Conservation (phyloP, 495 filamentous ascomycete genomes). For the Penicillium arizonense region DNA sequence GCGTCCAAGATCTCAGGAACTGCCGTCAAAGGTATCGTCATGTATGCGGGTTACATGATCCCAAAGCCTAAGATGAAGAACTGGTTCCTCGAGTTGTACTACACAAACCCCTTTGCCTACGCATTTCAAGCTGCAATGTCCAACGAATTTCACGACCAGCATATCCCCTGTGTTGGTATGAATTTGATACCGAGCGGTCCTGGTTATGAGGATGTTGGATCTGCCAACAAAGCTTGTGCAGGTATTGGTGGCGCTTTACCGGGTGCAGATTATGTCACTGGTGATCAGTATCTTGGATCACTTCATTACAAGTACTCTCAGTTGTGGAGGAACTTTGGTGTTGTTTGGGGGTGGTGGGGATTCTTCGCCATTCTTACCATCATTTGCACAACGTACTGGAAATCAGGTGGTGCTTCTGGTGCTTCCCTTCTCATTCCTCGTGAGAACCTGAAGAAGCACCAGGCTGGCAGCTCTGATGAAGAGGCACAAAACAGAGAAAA, state of each 20-base stretch:
- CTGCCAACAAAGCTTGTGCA: conserved; percentile 47
- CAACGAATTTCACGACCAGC: conserved; percentile 60
- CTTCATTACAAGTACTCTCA: conserved; percentile 45
- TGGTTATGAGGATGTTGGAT: conserved; percentile 24
- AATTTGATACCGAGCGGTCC: conserved; percentile 43
- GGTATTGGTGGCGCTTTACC: conserved; percentile 45
- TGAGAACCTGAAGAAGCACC: conserved; percentile 30
- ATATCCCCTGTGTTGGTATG: conserved; percentile 45
- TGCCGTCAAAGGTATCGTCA: conserved; percentile 39
- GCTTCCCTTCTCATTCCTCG: conserved; percentile 36
- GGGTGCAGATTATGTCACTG: conserved; percentile 40
- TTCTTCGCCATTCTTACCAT: conserved; percentile 36
- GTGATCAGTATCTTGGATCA: conserved; percentile 47
- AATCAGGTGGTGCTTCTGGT: conserved; percentile 23
- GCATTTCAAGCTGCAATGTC: conserved; percentile 64
- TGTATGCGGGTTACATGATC: conserved; percentile 61
- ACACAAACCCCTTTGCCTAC: conserved; percentile 70
- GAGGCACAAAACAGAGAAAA: conserved; percentile 28
- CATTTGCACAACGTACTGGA: conserved; percentile 33
- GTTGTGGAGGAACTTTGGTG: conserved; percentile 46
- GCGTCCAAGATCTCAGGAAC: conserved; percentile 53
- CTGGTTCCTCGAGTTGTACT: conserved; percentile 74
- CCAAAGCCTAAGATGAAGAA: conserved; percentile 63
- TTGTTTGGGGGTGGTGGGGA: conserved; percentile 42
- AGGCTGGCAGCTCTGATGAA: conserved; percentile 20